phyloP scores from a whole-genome alignment of 2,329 filamentous ascomycete species.

The Lachnellula arida region DNA sequence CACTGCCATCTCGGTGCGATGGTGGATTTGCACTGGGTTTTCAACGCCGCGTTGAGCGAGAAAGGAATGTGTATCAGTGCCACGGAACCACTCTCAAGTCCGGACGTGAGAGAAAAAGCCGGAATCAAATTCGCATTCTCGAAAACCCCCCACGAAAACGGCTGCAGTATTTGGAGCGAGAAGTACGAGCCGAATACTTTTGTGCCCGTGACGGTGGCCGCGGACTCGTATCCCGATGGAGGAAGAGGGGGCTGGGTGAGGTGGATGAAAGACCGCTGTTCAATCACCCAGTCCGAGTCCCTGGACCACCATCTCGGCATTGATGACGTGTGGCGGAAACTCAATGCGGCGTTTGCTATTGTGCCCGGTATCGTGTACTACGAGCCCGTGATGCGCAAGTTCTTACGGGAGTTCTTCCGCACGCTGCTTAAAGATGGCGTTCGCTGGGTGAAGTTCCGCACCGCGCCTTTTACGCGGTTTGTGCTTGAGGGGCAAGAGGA shows the following conservation, averaged over 20 bases:
- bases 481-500: constrained; percentile 55
- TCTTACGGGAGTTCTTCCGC: constrained; percentile 63
- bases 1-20: constrained; percentile 87
- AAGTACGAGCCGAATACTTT: constrained; percentile 46
- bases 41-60: constrained; percentile 65
- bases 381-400: constrained; percentile 80
- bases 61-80: constrained; percentile 67
- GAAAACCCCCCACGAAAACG: constrained; percentile 31
- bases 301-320: constrained; percentile 74
- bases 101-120: constrained; percentile 47
- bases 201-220: constrained; percentile 50
- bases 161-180: constrained; percentile 55
- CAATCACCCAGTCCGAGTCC: constrained; percentile 64
- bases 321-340: constrained; percentile 80
- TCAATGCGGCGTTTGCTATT: constrained; percentile 65
- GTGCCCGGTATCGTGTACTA: constrained; percentile 73
- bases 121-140: constrained; percentile 52
- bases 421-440: constrained; percentile 72
- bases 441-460: constrained; percentile 73
- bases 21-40: constrained; percentile 75
- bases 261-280: constrained; percentile 70
- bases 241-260: constrained; percentile 64
- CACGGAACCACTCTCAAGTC: constrained; percentile 47
- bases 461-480: constrained; percentile 56
- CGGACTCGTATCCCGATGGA: constrained; percentile 61